Evolutionary conservation across 148 eudicot species (phyloP).

Genomic region (Vaccinium myrtillus): DNA sequence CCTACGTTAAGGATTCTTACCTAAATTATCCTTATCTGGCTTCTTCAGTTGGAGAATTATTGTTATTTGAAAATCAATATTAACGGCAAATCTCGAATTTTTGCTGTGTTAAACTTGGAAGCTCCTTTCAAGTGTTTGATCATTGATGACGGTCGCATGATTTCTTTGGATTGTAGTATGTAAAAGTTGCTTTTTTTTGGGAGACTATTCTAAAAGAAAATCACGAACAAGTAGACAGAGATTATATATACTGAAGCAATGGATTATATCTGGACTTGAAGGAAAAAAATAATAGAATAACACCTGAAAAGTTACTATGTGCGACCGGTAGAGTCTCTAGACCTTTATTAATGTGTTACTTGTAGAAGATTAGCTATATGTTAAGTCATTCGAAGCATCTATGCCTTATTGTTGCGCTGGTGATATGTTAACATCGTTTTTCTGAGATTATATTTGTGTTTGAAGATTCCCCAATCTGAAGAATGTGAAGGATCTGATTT

Average conservation of each 20-base stretch:
- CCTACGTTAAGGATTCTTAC: no score
- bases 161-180: not conserved
- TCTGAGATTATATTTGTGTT: not conserved
- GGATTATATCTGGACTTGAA: not conserved
- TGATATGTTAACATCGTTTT: not conserved
- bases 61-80: no score
- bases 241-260: not conserved
- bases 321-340: not conserved
- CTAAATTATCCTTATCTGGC: no score
- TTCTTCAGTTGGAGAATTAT: no score
- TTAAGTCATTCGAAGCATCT: not conserved
- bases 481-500: slow-evolving; percentile 82
- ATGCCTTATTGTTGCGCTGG: not conserved
- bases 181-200: not conserved
- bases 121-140: not conserved
- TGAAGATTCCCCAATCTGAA: slow-evolving; percentile 61
- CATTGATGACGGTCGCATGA: not conserved
- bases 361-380: not conserved
- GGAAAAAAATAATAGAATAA: not conserved
- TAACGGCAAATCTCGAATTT: not conserved
- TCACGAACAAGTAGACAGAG: not conserved
- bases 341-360: not conserved
- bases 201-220: not conserved
- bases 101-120: not conserved
- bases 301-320: not conserved